Evolutionary conservation across 78 protist genomes (phyloP).

Genomic region (Bigelowiella natans): DNA sequence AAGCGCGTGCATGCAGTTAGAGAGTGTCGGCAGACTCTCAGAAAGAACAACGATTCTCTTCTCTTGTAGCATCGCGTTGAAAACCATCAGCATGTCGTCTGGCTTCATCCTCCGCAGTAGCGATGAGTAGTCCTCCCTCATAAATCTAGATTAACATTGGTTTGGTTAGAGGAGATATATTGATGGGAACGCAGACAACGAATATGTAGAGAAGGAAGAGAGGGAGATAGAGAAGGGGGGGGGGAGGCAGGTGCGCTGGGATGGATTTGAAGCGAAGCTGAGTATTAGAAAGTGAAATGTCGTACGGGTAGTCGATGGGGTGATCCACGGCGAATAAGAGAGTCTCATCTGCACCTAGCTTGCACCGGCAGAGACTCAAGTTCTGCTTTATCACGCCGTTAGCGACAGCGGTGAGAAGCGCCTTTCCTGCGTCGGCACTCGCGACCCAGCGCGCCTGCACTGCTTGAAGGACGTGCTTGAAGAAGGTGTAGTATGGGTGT

Average conservation of each 20-base stretch:
- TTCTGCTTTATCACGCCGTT: too few relatives aligned
- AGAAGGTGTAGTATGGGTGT: not conserved
- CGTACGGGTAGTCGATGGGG: not conserved
- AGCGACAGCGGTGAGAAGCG: too few relatives aligned
- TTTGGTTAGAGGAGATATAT: too few relatives aligned
- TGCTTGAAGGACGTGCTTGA: not conserved
- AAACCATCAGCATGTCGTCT: not conserved
- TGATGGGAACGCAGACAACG: too few relatives aligned
- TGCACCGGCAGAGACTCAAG: too few relatives aligned
- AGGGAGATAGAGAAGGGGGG: too few relatives aligned
- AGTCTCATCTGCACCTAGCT: not conserved
- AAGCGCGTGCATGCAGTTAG: not conserved
- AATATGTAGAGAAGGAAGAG: too few relatives aligned
- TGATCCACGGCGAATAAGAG: not conserved
- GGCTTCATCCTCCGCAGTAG: not conserved
- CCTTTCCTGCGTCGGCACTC: not conserved
- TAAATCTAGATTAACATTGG: too few relatives aligned
- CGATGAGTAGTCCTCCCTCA: not conserved
- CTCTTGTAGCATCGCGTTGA: constrained; percentile 2
- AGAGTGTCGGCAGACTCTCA: not conserved
- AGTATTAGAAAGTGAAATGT: too few relatives aligned
- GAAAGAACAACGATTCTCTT: not conserved
- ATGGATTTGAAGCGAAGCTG: too few relatives aligned
- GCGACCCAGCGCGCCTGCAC: not conserved
- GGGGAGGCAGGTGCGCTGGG: too few relatives aligned